Percentiles rank a stretch among this genome's conserved stretches.
Evolutionary conservation across 352 stramenopile genomes (phyloP).

Genomic region (Peronosclerospora sorghi): DNA sequence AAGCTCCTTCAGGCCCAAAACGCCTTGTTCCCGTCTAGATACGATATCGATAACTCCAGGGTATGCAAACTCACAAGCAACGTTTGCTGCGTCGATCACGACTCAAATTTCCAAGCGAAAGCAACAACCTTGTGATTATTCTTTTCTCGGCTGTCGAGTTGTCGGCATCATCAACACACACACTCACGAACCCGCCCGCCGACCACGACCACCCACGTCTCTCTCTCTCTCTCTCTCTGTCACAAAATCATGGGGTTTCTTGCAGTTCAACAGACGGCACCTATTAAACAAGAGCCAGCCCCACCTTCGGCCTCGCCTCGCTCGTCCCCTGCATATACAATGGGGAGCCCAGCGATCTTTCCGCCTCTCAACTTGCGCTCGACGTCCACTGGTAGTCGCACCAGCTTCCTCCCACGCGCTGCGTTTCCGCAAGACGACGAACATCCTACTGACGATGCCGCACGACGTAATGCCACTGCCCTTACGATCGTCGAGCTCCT

Average conservation of each 20-base stretch:
- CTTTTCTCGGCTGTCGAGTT: conserved; percentile 7
- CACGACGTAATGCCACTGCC: conserved; percentile 26
- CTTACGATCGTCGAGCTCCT: conserved; percentile 32
- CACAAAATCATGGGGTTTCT: conserved; percentile 8
- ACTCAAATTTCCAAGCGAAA: conserved; percentile 6
- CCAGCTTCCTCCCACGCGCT: conserved; percentile 12
- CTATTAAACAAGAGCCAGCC: conserved; percentile 7
- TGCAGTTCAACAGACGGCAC: conserved; percentile 18
- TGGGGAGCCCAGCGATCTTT: conserved; percentile 14
- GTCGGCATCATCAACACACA: conserved; percentile 31
- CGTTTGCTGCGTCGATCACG: background rate
- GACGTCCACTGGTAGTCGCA: conserved; percentile 3
- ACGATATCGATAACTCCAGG: background rate
- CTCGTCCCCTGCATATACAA: conserved; percentile 1
- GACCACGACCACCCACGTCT: background rate
- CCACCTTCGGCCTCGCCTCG: conserved; percentile 1
- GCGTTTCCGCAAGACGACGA: conserved; percentile 16
- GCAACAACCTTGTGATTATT: conserved; percentile 22
- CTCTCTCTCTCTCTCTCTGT: background rate
- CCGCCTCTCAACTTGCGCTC: conserved; percentile 17
- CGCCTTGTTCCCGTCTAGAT: too few relatives aligned
- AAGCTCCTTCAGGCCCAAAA: too few relatives aligned
- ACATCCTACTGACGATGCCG: conserved; percentile 19
- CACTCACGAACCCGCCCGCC: conserved; percentile 19
- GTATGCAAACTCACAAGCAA: background rate